Percentiles rank a stretch among this genome's conserved stretches.
Conservation (phyloP, 2,329 filamentous ascomycete genomes). For the Sporothrix globosa region DNA sequence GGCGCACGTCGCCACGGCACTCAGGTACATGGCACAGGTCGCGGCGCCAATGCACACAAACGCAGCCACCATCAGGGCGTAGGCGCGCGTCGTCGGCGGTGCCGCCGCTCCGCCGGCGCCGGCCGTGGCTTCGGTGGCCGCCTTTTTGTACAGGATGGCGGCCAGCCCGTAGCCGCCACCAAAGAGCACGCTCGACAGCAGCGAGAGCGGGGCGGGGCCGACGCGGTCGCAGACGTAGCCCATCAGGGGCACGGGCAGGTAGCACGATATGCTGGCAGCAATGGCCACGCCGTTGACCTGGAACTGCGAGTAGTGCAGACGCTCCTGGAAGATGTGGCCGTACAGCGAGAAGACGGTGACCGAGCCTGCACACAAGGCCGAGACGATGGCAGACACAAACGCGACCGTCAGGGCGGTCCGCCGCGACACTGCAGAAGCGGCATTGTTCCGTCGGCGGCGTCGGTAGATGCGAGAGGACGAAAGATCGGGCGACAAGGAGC, state of each 20-base stretch:
- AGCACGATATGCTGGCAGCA: constrained; percentile 83
- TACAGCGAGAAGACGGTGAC: constrained; percentile 95
- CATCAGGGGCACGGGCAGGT: constrained; percentile 86
- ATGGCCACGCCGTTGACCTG: constrained; percentile 91
- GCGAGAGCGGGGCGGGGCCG: constrained; percentile 75
- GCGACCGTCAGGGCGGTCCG: constrained; percentile 49
- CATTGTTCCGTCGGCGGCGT: constrained; percentile 26
- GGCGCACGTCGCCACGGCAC: constrained; percentile 89
- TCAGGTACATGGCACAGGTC: constrained; percentile 86
- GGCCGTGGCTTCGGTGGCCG: constrained; percentile 44
- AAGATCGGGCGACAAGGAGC: constrained; percentile 31
- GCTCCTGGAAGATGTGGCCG: constrained; percentile 83
- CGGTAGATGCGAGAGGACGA: constrained; percentile 28
- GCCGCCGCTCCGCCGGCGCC: constrained; percentile 30
- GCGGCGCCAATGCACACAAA: constrained; percentile 83
- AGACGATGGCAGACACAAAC: constrained; percentile 59
- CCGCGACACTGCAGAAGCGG: constrained; percentile 37
- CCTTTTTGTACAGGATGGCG: constrained; percentile 70
- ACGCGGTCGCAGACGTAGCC: constrained; percentile 91
- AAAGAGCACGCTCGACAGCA: constrained; percentile 74
- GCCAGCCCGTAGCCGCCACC: constrained; percentile 81
- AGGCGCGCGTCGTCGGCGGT: constrained; percentile 59
- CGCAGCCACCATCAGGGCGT: constrained; percentile 79
- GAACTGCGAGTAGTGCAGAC: constrained; percentile 84
- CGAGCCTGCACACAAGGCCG: constrained; percentile 79